Evolutionary conservation across 2,329 filamentous ascomycete genomes (phyloP).

Genomic region (Biscogniauxia marginata): DNA sequence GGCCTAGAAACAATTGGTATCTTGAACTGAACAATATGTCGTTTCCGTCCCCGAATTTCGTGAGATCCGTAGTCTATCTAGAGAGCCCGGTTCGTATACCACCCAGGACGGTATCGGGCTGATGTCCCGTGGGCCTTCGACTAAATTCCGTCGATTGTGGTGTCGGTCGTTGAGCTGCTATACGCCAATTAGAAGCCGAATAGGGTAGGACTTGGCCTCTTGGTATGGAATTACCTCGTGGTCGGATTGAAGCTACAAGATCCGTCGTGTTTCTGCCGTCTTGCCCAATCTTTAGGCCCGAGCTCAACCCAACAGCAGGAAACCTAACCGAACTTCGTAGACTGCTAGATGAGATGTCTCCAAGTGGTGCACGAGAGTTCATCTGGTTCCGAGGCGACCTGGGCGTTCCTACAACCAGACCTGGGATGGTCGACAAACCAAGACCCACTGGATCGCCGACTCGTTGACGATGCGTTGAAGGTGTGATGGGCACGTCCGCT

Average conservation of each 20-base stretch:
- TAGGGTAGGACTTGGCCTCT: not conserved
- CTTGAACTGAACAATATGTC: not conserved
- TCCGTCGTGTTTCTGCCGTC: slow-evolving; percentile 13
- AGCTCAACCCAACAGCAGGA: slow-evolving; percentile 29
- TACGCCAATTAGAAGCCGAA: slow-evolving; percentile 7
- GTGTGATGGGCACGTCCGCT: slow-evolving; percentile 34
- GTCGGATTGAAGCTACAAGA: slow-evolving; percentile 16
- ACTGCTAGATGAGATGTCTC: slow-evolving; percentile 14
- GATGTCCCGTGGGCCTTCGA: slow-evolving; percentile 12
- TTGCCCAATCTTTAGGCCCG: slow-evolving; percentile 30
- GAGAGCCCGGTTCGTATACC: slow-evolving; percentile 16
- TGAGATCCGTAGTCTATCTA: not conserved
- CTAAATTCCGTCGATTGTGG: slow-evolving; percentile 17
- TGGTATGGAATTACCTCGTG: slow-evolving; percentile 20
- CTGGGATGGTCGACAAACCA: slow-evolving; percentile 32
- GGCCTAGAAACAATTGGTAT: not conserved
- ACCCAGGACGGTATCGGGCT: slow-evolving; percentile 13
- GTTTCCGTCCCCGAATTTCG: too few species aligned
- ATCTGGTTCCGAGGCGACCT: slow-evolving; percentile 19
- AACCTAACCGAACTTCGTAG: slow-evolving; percentile 17
- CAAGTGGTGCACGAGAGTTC: slow-evolving; percentile 17
- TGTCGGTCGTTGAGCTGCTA: slow-evolving; percentile 23
- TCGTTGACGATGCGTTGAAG: slow-evolving; percentile 35
- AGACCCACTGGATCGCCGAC: slow-evolving; percentile 23
- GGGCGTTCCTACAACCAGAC: slow-evolving; percentile 31